Percentiles rank a stretch among this genome's conserved stretches.
Conservation (phyloP, 768 basidiomycete genomes). For the Rhodotorula paludigena region DNA sequence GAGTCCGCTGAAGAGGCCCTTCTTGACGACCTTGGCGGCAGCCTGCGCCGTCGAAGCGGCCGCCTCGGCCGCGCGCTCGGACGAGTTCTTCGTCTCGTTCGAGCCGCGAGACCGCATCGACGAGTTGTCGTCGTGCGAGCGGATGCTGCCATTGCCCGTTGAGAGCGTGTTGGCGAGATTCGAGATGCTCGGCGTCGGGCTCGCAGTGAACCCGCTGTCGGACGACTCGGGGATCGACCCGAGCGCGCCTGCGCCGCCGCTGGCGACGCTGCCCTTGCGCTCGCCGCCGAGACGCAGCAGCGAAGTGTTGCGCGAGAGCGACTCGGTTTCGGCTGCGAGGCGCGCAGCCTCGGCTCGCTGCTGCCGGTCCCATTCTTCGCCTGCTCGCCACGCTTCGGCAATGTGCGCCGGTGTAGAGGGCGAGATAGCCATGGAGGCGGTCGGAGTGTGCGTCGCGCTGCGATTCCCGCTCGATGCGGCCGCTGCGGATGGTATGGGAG, state of each 20-base stretch:
- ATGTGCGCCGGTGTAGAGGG: constrained; percentile 7
- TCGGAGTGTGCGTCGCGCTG: background rate
- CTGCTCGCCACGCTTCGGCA: constrained; percentile 26
- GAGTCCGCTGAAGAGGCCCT: constrained; percentile 14
- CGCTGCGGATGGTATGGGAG: background rate
- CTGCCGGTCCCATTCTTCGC: constrained; percentile 21
- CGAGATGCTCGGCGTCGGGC: constrained; percentile 5
- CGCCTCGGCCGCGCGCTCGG: constrained; percentile 1
- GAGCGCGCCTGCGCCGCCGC: background rate
- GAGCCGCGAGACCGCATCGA: constrained; percentile 12
- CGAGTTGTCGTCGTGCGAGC: background rate
- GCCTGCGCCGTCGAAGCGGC: background rate
- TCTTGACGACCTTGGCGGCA: constrained; percentile 23
- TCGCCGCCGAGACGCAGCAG: background rate
- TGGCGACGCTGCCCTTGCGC: background rate
- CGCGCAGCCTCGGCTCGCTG: constrained; percentile 27
- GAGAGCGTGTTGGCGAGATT: no score
- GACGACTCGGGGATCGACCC: background rate
- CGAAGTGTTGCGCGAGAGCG: background rate
- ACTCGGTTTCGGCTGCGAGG: constrained; percentile 10
- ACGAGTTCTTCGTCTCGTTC: background rate
- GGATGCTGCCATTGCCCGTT: background rate
- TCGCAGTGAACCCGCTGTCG: background rate
- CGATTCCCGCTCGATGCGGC: no score
- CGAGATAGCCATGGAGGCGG: background rate